Evolutionary conservation across 441 rosid species (phyloP).

Genomic region (Bruguiera hainesii): DNA sequence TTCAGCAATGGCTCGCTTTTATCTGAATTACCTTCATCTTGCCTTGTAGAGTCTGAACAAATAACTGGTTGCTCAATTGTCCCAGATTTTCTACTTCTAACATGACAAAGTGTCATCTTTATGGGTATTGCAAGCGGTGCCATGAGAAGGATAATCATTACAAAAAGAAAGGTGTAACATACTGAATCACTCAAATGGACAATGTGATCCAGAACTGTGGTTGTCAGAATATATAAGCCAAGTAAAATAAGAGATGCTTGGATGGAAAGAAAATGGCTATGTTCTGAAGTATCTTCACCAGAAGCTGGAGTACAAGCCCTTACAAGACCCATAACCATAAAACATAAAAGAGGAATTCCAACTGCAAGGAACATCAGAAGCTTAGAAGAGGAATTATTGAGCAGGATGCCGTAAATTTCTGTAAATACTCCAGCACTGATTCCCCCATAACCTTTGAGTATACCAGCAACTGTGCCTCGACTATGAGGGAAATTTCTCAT

Average conservation of each 20-base stretch:
- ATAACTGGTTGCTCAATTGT: slow-evolving; percentile 27
- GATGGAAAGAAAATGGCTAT: slow-evolving; percentile 59
- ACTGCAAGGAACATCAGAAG: slow-evolving; percentile 63
- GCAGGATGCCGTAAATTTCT: slow-evolving; percentile 55
- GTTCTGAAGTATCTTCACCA: slow-evolving; percentile 73
- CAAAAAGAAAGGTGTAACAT: slow-evolving; percentile 41
- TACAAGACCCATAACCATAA: slow-evolving; percentile 60
- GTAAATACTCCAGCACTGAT: slow-evolving; percentile 77
- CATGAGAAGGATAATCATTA: slow-evolving; percentile 55
- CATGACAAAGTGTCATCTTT: slow-evolving; percentile 69
- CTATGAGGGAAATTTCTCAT: slow-evolving; percentile 97
- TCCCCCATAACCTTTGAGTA: slow-evolving; percentile 89
- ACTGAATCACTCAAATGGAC: slow-evolving; percentile 34
- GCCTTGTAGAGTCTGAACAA: slow-evolving; percentile 47
- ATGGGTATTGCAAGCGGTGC: slow-evolving; percentile 83
- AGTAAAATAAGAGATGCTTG: slow-evolving; percentile 58
- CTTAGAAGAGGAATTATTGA: slow-evolving; percentile 49
- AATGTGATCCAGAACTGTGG: slow-evolving; percentile 46
- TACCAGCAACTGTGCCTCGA: slow-evolving; percentile 84
- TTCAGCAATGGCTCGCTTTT: slow-evolving; percentile 52
- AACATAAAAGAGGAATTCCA: slow-evolving; percentile 71
- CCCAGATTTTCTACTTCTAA: slow-evolving; percentile 22
- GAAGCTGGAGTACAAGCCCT: slow-evolving; percentile 78
- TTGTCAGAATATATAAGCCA: slow-evolving; percentile 51
- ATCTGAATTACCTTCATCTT: slow-evolving; percentile 36